A percentile compares a stretch with the other conserved stretches of the same genome.
Evolutionary conservation across 2,329 filamentous ascomycete species (phyloP).

Genomic region (Escovopsis sp.): DNA sequence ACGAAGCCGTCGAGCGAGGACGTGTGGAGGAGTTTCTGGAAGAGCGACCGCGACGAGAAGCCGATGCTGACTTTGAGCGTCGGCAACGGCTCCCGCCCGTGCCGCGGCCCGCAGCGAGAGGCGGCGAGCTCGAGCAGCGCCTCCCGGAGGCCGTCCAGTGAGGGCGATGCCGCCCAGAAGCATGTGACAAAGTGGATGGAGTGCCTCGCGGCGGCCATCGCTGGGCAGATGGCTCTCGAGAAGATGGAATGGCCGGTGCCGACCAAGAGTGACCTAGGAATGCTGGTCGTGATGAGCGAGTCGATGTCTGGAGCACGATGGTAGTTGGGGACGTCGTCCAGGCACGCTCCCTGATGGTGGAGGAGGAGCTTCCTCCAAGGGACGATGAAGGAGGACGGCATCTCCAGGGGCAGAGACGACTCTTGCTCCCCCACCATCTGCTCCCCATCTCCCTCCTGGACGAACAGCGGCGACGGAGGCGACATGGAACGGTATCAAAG

Average conservation of each 20-base stretch:
- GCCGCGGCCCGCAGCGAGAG: conserved; percentile 13
- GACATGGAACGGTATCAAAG: too few species aligned
- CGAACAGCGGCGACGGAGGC: too few species aligned
- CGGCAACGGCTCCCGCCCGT: conserved; percentile 7
- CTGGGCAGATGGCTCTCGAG: conserved; percentile 39
- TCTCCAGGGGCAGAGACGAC: conserved; percentile 8
- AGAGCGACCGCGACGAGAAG: conserved; percentile 56
- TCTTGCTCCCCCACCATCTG: too few species aligned
- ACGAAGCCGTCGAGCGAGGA: conserved; percentile 43
- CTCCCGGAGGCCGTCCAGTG: conserved; percentile 39
- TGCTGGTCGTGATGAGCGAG: conserved; percentile 32
- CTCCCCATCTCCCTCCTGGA: too few species aligned
- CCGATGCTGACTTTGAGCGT: conserved; percentile 52
- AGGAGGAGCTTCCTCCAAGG: conserved; percentile 21
- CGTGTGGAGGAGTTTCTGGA: conserved; percentile 63
- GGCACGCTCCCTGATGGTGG: conserved; percentile 18
- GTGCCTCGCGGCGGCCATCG: conserved; percentile 40
- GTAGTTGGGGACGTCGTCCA: conserved; percentile 33
- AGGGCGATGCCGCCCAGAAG: conserved; percentile 60
- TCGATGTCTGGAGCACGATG: conserved; percentile 27
- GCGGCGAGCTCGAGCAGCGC: conserved; percentile 44
- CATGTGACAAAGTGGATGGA: conserved; percentile 68
- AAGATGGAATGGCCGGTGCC: conserved; percentile 45
- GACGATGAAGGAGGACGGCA: conserved; percentile 23
- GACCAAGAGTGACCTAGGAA: conserved; percentile 31